A percentile compares a stretch with the other conserved stretches of the same genome.
Evolutionary conservation across 495 filamentous ascomycete genomes (phyloP).

Genomic region (Thermothielavioides terrestris): DNA sequence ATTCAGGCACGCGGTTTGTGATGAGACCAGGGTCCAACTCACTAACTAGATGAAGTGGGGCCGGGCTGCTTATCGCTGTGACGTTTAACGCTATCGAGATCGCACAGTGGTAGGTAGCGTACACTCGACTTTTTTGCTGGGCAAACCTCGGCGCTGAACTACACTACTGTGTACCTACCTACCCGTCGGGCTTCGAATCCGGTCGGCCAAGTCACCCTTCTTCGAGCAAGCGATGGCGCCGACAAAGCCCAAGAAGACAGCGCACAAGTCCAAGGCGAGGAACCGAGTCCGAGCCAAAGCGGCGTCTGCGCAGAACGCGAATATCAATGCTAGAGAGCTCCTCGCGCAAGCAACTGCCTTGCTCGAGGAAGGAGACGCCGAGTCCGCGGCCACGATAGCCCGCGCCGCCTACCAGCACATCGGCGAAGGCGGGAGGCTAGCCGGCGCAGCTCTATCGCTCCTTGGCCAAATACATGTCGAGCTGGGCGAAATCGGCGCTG

Average conservation of each 20-base stretch:
- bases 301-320: constrained; percentile 15
- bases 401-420: constrained; percentile 50
- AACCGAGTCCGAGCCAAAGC: constrained; percentile 24
- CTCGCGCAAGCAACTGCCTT: constrained; percentile 60
- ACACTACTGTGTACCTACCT: too few species aligned
- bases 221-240: constrained; percentile 30
- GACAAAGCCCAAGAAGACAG: constrained; percentile 36
- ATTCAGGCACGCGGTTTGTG: too few species aligned
- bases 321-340: constrained; percentile 31
- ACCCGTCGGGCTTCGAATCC: too few species aligned
- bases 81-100: too few species aligned
- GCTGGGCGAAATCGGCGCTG: constrained; percentile 65
- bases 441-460: constrained; percentile 61
- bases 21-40: too few species aligned
- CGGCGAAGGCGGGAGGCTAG: constrained; percentile 25
- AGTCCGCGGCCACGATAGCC: constrained; percentile 58
- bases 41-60: too few species aligned
- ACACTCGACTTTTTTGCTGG: too few species aligned
- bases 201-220: neutral
- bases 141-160: too few species aligned
- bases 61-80: too few species aligned
- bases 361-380: constrained; percentile 61
- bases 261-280: constrained; percentile 24
- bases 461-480: constrained; percentile 82
- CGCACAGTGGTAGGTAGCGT: too few species aligned